Evolutionary conservation across 192 early-diverging fungal species (phyloP), one percentile per base, ranked within the genome.

Genomic region (Paraglomus occultum): DNA sequence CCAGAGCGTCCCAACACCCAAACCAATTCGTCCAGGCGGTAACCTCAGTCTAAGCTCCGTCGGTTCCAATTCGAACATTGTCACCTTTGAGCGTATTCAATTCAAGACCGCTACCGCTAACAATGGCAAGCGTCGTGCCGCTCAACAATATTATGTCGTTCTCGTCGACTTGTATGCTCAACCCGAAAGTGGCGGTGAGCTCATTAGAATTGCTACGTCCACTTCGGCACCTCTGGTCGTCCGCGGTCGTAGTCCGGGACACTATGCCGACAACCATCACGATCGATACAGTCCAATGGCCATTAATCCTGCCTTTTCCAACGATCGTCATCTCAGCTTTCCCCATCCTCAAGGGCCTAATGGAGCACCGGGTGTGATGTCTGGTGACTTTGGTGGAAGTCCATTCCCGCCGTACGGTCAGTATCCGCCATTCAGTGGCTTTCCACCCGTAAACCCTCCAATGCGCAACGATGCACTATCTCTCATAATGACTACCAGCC

Each of bases 41-140:
- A 86, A 86, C 53, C 69, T 89, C 8, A 81, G 75, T 68, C 47
- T 73, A 22, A 62, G 69, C 20, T 75, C 76, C 7, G 43, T 73
- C 11, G 70, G 68, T 9, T 55, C 74, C 23, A 82, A 82, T 48
- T 64, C 80, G 46, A 77, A 80, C 38, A 80, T 85, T 0, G 87
- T 88, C 8, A 91, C 92, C 48, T 98, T 94, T 74, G 94, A 98
- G 64, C 85, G 96, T 44, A 82, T 98, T 46, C 96, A 98, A 81
- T 98, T 98, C 87, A 97, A 97, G 72, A 90, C 91, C 0, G 95
- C 95, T 18, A 98, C 96, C 0, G 92, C 93, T 23, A 98, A 97
- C 77, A 97, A 95, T 70, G 93, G 93, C 57, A 94, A 94, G 76
- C 86, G 95, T 51, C 82, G 92, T 18, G 93, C 92, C 12, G 93